These are phyloP conservation scores for Nephelium lappaceum DNA, from an alignment of 345 rosid species.

Conservation along the genomic window DNA sequence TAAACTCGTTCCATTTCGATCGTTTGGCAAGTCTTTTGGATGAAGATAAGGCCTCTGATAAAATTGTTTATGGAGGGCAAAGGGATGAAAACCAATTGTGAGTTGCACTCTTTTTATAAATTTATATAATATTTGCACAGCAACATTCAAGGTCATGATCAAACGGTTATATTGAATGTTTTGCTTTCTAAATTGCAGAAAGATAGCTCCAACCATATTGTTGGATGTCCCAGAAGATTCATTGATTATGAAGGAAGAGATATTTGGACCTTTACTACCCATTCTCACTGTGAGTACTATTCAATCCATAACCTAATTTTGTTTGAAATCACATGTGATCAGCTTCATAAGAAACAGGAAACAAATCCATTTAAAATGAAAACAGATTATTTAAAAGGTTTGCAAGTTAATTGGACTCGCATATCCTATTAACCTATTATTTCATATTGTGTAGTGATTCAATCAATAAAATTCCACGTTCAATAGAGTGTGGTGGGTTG, in stretches of 20 bases:
- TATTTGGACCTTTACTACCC: slow-evolving; percentile 62
- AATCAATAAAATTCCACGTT: too few relatives aligned
- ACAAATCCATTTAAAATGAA: too few relatives aligned
- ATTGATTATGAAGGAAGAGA: slow-evolving; percentile 57
- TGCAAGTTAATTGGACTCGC: too few relatives aligned
- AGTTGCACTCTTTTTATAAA: slow-evolving; percentile 9
- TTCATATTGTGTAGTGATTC: too few relatives aligned
- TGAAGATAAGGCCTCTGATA: slow-evolving; percentile 39
- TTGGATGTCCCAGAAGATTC: slow-evolving; percentile 52
- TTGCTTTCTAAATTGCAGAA: slow-evolving; percentile 30
- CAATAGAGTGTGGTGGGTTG: too few relatives aligned
- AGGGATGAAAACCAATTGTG: slow-evolving; percentile 42
- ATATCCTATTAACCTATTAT: too few relatives aligned
- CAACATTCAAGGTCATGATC: too few relatives aligned
- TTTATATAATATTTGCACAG: not conserved
- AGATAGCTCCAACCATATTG: slow-evolving; percentile 51
- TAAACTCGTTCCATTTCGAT: slow-evolving; percentile 37
- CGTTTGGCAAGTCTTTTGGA: slow-evolving; percentile 46
- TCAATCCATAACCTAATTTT: not conserved
- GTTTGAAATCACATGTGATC: too few relatives aligned
- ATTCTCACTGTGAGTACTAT: slow-evolving; percentile 43
- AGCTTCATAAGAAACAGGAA: too few relatives aligned
- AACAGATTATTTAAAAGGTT: too few relatives aligned
- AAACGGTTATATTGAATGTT: not conserved
- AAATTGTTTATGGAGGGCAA: slow-evolving; percentile 51